Evolutionary conservation across 805 yeast genomes (phyloP).

Genomic region (Ogataea saltuana): DNA sequence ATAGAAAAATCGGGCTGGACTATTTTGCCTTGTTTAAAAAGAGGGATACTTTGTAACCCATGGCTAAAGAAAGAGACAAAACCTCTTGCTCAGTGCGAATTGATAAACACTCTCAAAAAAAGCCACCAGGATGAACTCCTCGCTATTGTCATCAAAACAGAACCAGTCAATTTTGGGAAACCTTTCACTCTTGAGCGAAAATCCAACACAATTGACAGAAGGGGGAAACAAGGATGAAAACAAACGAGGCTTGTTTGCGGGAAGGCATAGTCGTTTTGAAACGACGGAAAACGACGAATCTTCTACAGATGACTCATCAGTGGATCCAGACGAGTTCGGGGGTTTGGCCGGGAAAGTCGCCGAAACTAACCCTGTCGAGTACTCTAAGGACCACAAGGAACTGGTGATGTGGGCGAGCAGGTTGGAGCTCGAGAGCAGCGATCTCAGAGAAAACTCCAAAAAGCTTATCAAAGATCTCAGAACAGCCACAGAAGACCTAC

Average conservation of each 20-base stretch:
- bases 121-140: slow-evolving; percentile 6
- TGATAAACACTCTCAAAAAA: no score
- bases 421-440: slow-evolving; percentile 50
- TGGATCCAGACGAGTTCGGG: slow-evolving; percentile 4
- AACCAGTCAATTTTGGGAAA: slow-evolving; percentile 8
- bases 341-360: not conserved
- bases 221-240: not conserved
- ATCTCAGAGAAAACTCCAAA: slow-evolving; percentile 37
- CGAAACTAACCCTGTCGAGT: slow-evolving; percentile 6
- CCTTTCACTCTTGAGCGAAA: slow-evolving; percentile 4
- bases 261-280: not conserved
- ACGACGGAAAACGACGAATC: slow-evolving; percentile 13
- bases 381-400: slow-evolving; percentile 31
- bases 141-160: slow-evolving; percentile 8
- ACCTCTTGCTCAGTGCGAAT: no score
- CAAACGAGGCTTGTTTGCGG: not conserved
- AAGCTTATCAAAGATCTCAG: slow-evolving; percentile 20
- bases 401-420: slow-evolving; percentile 50
- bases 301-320: slow-evolving; percentile 17
- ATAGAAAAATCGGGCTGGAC: not conserved
- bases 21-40: no score
- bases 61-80: no score
- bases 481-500: slow-evolving; percentile 11
- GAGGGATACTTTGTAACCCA: slow-evolving; percentile 4
- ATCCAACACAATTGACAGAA: slow-evolving; percentile 11